Conservation (phyloP, 2,329 filamentous ascomycete species). For the Zelopaecilomyces penicillatus region DNA sequence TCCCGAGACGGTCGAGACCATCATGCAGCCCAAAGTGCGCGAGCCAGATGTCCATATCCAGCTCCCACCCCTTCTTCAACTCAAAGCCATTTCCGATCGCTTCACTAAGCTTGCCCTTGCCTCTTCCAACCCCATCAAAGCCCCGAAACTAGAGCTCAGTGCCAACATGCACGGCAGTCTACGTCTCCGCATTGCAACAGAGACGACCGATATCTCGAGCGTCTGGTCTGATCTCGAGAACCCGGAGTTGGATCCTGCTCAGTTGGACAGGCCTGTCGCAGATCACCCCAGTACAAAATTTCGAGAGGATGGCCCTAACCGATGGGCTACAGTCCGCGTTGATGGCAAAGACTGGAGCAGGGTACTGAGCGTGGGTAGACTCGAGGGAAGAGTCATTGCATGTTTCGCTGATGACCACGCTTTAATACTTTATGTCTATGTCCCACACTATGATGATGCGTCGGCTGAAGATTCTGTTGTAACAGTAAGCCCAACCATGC, state of each 20-base stretch:
- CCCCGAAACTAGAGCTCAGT: slow-evolving; percentile 70
- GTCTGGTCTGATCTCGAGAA: slow-evolving; percentile 82
- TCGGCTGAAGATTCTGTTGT: slow-evolving; percentile 62
- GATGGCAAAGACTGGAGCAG: slow-evolving; percentile 92
- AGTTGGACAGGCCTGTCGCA: slow-evolving; percentile 62
- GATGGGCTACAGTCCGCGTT: slow-evolving; percentile 83
- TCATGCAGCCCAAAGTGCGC: slow-evolving; percentile 84
- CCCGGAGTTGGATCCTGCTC: slow-evolving; percentile 72
- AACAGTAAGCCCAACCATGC: slow-evolving; percentile 46
- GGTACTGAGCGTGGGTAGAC: slow-evolving; percentile 82
- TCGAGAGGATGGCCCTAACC: slow-evolving; percentile 65
- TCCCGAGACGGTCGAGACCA: slow-evolving; percentile 74
- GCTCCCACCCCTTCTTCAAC: slow-evolving; percentile 74
- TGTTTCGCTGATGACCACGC: slow-evolving; percentile 79
- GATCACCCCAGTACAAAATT: slow-evolving; percentile 79
- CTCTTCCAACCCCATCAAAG: slow-evolving; percentile 29
- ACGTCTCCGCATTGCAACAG: slow-evolving; percentile 69
- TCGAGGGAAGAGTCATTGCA: slow-evolving; percentile 87
- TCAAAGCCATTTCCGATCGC: slow-evolving; percentile 90
- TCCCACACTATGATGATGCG: slow-evolving; percentile 61
- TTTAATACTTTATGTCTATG: slow-evolving; percentile 74
- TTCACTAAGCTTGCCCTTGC: slow-evolving; percentile 77
- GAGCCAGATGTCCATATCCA: slow-evolving; percentile 93
- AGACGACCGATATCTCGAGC: slow-evolving; percentile 76
- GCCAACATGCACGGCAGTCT: slow-evolving; percentile 93